Evolutionary conservation across 352 stramenopile species (phyloP).

Genomic region (Globisporangium emineosum): DNA sequence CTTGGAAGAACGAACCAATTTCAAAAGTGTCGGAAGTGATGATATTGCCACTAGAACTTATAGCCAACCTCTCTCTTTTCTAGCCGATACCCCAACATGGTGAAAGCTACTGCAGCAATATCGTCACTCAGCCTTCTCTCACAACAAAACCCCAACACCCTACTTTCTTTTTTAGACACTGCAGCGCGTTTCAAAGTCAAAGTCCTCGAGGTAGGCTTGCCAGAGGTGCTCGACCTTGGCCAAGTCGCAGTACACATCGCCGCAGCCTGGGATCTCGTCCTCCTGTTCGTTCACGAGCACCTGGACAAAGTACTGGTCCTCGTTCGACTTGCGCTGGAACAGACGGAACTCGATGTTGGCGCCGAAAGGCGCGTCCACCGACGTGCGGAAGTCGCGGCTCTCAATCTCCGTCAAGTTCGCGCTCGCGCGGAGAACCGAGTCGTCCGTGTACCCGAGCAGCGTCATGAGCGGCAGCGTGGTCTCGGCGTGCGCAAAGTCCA

Average conservation of each 20-base stretch:
- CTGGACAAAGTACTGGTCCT: conserved; percentile 43
- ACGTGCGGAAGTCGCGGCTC: conserved; percentile 50
- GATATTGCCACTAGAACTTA: too few relatives aligned
- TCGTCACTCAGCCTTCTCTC: neutral
- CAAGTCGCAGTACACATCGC: conserved; percentile 23
- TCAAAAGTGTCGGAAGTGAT: too few relatives aligned
- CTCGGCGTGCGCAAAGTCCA: conserved; percentile 74
- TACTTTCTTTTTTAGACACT: neutral
- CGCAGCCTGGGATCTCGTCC: conserved; percentile 19
- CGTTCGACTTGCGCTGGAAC: conserved; percentile 34
- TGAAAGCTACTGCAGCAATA: too few relatives aligned
- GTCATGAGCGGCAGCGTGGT: conserved; percentile 69
- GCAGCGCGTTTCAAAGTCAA: conserved; percentile 15
- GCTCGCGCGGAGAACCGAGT: conserved; percentile 30
- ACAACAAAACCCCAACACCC: too few relatives aligned
- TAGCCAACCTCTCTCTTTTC: too few relatives aligned
- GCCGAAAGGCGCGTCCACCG: conserved; percentile 54
- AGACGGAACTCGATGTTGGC: conserved; percentile 76
- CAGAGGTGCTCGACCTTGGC: conserved; percentile 20
- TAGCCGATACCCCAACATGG: neutral
- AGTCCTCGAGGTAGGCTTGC: conserved; percentile 19
- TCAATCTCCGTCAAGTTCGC: conserved; percentile 38
- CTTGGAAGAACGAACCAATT: too few relatives aligned
- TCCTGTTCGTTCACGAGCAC: conserved; percentile 45
- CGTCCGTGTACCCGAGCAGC: conserved; percentile 52